A percentile compares a stretch with the other conserved stretches of the same genome.
Evolutionary conservation across 2,329 filamentous ascomycete species (phyloP).

Genomic region (Ophioceras dolichostomum): DNA sequence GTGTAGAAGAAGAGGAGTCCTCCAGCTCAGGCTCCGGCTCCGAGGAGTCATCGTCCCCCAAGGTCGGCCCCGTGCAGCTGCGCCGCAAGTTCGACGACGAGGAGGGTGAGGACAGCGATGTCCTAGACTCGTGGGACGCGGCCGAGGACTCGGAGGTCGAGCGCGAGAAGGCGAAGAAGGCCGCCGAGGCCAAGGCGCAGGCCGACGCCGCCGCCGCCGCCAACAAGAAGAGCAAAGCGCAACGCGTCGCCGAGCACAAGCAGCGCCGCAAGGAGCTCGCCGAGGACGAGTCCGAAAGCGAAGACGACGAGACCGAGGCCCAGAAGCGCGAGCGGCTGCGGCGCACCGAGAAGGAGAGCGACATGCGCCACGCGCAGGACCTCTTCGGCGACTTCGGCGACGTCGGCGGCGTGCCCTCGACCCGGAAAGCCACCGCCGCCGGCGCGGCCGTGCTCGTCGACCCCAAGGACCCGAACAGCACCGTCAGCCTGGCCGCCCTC

Average conservation of each 20-base stretch:
- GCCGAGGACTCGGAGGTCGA: conserved; percentile 95
- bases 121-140: conserved; percentile 93
- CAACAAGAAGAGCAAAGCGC: conserved; percentile 78
- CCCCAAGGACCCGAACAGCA: conserved; percentile 59
- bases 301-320: conserved; percentile 63
- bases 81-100: conserved; percentile 81
- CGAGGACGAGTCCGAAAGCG: conserved; percentile 42
- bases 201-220: conserved; percentile 79
- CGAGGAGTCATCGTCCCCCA: conserved; percentile 24
- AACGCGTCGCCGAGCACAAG: conserved; percentile 74
- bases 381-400: conserved; percentile 71
- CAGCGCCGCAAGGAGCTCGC: conserved; percentile 39
- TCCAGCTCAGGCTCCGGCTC: conserved; percentile 16
- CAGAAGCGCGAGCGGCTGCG: conserved; percentile 62
- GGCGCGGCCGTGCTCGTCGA: conserved; percentile 58
- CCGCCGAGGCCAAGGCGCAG: conserved; percentile 74
- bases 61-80: conserved; percentile 16
- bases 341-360: conserved; percentile 72
- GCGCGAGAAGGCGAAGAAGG: conserved; percentile 87
- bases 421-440: conserved; percentile 55
- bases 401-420: conserved; percentile 54
- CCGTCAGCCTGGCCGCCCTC: conserved; percentile 69
- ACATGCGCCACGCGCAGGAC: conserved; percentile 81
- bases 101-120: conserved; percentile 68
- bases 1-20: conserved; percentile 22